These are phyloP conservation scores for Arthrobotrys pseudoclavata DNA, from an alignment of 2,329 filamentous ascomycete genomes.

Conservation along the genomic window DNA sequence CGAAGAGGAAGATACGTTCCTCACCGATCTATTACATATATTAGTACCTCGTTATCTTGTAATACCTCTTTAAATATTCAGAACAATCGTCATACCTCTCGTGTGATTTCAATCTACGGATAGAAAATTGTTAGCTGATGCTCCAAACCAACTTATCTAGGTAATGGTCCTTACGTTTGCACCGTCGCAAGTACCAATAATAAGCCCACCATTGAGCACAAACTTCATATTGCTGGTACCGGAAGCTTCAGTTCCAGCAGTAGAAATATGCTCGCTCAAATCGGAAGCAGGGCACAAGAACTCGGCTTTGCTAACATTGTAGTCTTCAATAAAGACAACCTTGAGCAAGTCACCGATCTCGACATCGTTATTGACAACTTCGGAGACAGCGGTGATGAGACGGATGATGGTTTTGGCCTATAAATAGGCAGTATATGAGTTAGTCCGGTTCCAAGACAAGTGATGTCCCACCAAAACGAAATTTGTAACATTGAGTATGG, in stretches of 20 bases:
- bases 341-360: constrained; percentile 95
- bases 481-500: not conserved
- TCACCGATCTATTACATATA: constrained; percentile 76
- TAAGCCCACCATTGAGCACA: constrained; percentile 94
- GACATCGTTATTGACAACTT: constrained; percentile 89
- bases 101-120: constrained; percentile 89
- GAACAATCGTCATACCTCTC: constrained; percentile 71
- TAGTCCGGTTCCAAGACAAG: too few relatives aligned
- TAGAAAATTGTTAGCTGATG: constrained; percentile 8
- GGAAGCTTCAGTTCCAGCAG: constrained; percentile 88
- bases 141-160: not conserved
- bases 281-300: constrained; percentile 95
- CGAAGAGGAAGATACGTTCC: constrained; percentile 98
- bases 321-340: constrained; percentile 97
- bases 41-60: constrained; percentile 19
- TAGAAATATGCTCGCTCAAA: constrained; percentile 98
- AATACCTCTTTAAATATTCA: not conserved
- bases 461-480: too few relatives aligned
- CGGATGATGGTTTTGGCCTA: constrained; percentile 95
- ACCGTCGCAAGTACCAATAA: constrained; percentile 97
- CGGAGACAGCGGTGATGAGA: constrained; percentile 90
- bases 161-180: constrained; percentile 80
- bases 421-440: not conserved
- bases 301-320: constrained; percentile 99
- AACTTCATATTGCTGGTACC: constrained; percentile 93